Percentiles rank a stretch among this genome's conserved stretches.
Evolutionary conservation across 805 yeast species (phyloP).

Genomic region (Lachancea sp.): DNA sequence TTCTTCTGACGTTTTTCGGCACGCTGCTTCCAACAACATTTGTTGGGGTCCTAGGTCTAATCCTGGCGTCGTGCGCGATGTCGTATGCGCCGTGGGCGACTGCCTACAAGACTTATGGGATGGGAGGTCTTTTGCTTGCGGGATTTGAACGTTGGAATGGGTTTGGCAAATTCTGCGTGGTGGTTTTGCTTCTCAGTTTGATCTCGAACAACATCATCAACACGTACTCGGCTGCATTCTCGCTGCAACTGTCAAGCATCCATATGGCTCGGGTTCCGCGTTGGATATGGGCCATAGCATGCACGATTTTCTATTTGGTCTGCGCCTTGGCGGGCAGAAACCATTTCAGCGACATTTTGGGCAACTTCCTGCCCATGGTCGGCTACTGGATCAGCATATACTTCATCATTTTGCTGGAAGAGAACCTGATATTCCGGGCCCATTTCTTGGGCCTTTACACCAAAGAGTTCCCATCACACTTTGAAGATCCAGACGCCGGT

Average conservation of each 20-base stretch:
- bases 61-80: conserved; percentile 63
- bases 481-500: conserved; percentile 2
- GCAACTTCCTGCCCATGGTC: conserved; percentile 83
- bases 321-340: conserved; percentile 72
- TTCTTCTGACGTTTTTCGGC: conserved; percentile 57
- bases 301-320: conserved; percentile 58
- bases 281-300: conserved; percentile 64
- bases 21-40: conserved; percentile 65
- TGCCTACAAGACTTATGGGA: conserved; percentile 52
- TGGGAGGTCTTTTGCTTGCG: conserved; percentile 67
- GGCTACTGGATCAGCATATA: conserved; percentile 89
- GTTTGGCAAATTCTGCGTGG: conserved; percentile 68
- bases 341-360: conserved; percentile 63
- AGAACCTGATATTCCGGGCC: conserved; percentile 62
- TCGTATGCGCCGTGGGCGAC: conserved; percentile 49
- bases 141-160: conserved; percentile 68
- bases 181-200: conserved; percentile 63
- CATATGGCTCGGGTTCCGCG: conserved; percentile 60
- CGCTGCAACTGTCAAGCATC: conserved; percentile 58
- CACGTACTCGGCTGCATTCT: conserved; percentile 74
- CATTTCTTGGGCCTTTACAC: conserved; percentile 38
- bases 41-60: conserved; percentile 67
- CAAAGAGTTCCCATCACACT: conserved; percentile 36
- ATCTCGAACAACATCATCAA: conserved; percentile 78
- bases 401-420: conserved; percentile 62